Percentiles rank a stretch among this genome's conserved stretches.
phyloP scores from a whole-genome alignment of 371 early-diverging fungal genomes.

The Massospora cicadina region DNA sequence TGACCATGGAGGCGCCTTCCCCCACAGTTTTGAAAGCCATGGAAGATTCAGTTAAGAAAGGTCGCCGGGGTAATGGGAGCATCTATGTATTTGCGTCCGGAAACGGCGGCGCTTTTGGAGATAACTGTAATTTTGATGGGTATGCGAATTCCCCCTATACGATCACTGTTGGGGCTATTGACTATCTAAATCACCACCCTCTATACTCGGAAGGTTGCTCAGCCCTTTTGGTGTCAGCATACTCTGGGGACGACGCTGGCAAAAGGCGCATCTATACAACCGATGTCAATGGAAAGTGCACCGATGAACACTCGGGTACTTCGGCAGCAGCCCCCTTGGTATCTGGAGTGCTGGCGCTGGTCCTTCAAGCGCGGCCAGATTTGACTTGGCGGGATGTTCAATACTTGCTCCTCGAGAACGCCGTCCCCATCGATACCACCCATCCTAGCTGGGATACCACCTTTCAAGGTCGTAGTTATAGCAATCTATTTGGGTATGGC shows the following conservation, averaged over 20 bases:
- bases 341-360: slow-evolving; percentile 83
- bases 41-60: slow-evolving; percentile 64
- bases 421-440: slow-evolving; percentile 42
- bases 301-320: slow-evolving; percentile 72
- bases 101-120: slow-evolving; percentile 63
- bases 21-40: slow-evolving; percentile 36
- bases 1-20: slow-evolving; percentile 49
- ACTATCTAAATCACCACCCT: slow-evolving; percentile 49
- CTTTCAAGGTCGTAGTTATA: slow-evolving; percentile 45
- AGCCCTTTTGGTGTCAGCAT: slow-evolving; percentile 73
- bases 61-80: slow-evolving; percentile 70
- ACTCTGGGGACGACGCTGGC: too few relatives aligned
- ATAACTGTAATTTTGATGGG: slow-evolving; percentile 94
- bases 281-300: slow-evolving; percentile 41
- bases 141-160: slow-evolving; percentile 92
- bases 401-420: slow-evolving; percentile 58
- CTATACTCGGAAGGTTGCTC: slow-evolving; percentile 79
- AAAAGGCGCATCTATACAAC: too few relatives aligned
- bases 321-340: slow-evolving; percentile 94
- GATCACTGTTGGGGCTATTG: slow-evolving; percentile 82
- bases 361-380: slow-evolving; percentile 44
- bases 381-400: slow-evolving; percentile 86
- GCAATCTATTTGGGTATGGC: slow-evolving; percentile 85
- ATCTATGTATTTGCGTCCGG: slow-evolving; percentile 91
- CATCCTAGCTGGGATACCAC: slow-evolving; percentile 41